Evolutionary conservation across 352 stramenopile species (phyloP).

Genomic region (Globisporangium okanoganense): DNA sequence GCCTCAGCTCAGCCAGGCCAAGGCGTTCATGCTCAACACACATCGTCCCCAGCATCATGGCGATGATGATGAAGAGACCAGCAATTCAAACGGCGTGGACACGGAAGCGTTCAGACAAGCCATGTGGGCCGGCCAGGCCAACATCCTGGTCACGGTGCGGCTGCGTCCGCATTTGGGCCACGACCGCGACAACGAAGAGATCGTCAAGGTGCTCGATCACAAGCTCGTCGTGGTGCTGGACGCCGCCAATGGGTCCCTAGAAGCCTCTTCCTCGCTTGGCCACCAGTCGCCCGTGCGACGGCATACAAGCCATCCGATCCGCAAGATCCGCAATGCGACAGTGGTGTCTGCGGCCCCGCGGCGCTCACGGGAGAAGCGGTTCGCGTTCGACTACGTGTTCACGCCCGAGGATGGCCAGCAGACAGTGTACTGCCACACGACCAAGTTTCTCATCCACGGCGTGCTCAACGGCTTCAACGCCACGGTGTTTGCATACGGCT

Average conservation of each 20-base stretch:
- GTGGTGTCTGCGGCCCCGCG: constrained; percentile 18
- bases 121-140: constrained; percentile 86
- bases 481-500: constrained; percentile 91
- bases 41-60: not conserved
- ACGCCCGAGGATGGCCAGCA: constrained; percentile 59
- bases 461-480: constrained; percentile 89
- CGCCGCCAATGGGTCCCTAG: constrained; percentile 8
- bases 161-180: constrained; percentile 78
- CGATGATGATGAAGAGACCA: not conserved
- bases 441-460: constrained; percentile 85
- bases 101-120: constrained; percentile 68
- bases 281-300: constrained; percentile 14
- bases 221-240: constrained; percentile 87
- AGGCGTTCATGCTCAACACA: constrained; percentile 11
- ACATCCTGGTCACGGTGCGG: constrained; percentile 87
- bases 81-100: constrained; percentile 23
- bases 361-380: constrained; percentile 72
- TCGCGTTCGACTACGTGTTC: constrained; percentile 90
- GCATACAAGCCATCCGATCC: constrained; percentile 23
- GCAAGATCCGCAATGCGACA: constrained; percentile 33
- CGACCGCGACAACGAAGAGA: constrained; percentile 62
- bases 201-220: constrained; percentile 82
- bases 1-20: constrained; percentile 18
- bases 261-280: not conserved
- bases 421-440: constrained; percentile 84